A percentile compares a stretch with the other conserved stretches of the same genome.
These are phyloP conservation scores for Aureobasidium leucospermi DNA, from an alignment of 2,329 filamentous ascomycete genomes.

Conservation along the genomic window DNA sequence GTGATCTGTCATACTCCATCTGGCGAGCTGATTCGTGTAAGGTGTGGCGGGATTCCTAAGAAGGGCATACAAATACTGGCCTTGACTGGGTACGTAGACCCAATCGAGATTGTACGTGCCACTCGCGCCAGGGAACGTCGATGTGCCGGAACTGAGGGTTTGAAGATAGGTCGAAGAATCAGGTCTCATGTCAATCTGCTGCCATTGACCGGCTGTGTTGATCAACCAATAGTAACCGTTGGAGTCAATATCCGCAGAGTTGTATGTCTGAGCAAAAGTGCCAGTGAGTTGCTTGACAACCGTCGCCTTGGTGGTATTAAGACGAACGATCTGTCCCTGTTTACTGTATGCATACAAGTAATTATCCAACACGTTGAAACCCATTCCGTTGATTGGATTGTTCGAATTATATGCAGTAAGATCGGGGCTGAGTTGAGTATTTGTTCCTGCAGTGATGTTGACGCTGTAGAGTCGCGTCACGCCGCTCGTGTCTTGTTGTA, in stretches of 20 bases:
- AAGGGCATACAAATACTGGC: neutral
- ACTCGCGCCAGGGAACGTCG: neutral
- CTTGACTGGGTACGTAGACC: neutral
- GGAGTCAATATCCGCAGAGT: neutral
- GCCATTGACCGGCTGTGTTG: neutral
- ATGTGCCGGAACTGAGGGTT: neutral
- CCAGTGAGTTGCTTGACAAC: neutral
- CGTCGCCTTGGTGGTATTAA: neutral
- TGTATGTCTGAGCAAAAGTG: neutral
- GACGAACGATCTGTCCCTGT: neutral
- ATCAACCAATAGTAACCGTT: neutral
- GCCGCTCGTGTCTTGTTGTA: neutral
- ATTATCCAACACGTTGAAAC: constrained; percentile 3
- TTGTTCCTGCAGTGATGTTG: neutral
- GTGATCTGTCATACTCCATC: neutral
- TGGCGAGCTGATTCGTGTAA: neutral
- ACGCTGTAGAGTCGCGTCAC: neutral
- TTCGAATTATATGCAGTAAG: neutral
- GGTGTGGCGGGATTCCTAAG: neutral
- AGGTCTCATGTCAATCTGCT: neutral
- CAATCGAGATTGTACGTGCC: neutral
- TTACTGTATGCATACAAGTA: neutral
- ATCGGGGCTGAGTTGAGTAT: neutral
- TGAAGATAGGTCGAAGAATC: neutral
- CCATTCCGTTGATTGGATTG: neutral